A percentile compares a stretch with the other conserved stretches of the same genome.
These are phyloP conservation scores for Podaxis sp. DNA, from an alignment of 768 basidiomycete species.

Conservation along the genomic window DNA sequence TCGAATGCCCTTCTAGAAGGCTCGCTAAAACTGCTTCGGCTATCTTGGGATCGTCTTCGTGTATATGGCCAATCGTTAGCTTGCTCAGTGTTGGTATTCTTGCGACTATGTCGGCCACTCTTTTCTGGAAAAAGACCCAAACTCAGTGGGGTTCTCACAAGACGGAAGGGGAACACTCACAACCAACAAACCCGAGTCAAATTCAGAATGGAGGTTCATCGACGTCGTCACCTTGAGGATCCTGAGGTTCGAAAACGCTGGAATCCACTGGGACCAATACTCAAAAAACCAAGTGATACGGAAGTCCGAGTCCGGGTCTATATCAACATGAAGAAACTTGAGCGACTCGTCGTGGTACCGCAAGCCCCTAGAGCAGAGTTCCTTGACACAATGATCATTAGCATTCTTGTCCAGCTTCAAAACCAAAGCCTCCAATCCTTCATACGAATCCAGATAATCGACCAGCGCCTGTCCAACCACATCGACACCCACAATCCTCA, in stretches of 20 bases:
- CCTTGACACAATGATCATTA: neutral
- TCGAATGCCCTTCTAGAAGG: neutral
- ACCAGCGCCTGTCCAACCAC: constrained; percentile 2
- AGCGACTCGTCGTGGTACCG: neutral
- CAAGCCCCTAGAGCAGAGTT: neutral
- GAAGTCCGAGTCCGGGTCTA: neutral
- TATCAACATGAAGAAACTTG: neutral
- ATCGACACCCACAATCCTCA: neutral
- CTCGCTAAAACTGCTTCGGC: neutral
- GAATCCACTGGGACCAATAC: constrained; percentile 11
- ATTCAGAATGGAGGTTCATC: constrained; percentile 1
- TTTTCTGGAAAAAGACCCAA: neutral
- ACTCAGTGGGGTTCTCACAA: neutral
- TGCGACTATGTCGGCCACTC: neutral
- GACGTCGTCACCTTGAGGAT: neutral
- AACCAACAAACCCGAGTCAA: neutral
- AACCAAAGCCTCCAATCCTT: constrained; percentile 3
- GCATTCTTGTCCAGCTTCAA: neutral
- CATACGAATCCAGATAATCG: constrained; percentile 4
- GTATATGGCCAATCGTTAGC: neutral
- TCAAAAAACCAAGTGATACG: constrained; percentile 4
- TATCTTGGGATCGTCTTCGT: neutral
- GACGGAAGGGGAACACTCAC: neutral
- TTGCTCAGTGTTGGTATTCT: constrained; percentile 2
- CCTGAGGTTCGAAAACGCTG: neutral